Evolutionary conservation across 2,329 filamentous ascomycete genomes (phyloP), one percentile per base, ranked within the genome.

Genomic region (Penicillium sclerotigenum): DNA sequence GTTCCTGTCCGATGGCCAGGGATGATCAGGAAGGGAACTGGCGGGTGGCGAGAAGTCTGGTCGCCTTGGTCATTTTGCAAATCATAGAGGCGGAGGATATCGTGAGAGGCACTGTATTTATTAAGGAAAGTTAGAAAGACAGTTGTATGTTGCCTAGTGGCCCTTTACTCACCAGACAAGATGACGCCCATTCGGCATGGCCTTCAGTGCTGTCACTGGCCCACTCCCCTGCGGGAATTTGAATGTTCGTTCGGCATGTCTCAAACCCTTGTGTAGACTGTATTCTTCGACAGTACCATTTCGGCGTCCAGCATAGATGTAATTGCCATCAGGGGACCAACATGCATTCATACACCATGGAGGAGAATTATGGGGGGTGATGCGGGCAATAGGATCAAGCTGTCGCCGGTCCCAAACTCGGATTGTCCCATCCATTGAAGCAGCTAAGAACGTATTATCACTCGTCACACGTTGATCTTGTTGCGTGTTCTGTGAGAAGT

Each of bases 271-370:
- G 71, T 94, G 90, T 18, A 99, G 80, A 67, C 86, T 91, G 74
- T 89, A 99, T 74, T 99, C 94, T 65, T 99, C 94, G 0, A 99
- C 94, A 0, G 91, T 95, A 49, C 91, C 84, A 73, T 97, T 97
- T 56, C 94, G 83, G 28, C 94, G 82, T 0, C 94, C 94, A 0
- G 89, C 92, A 74, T 96, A 99, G 66, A 99, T 92, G 73, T 85
- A 91, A 74, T 97, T 97, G 14, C 94, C 94, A 71, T 97, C 90
- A 0, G 91, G 91, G 52, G 89, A 93, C 94, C 94, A 99, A 77
- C 91, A 96, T 0, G 91, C 91, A 63, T 90, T 92, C 86, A 96
- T 97, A 73, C 93, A 97, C 93, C 93, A 99, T 0, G 93, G 94
- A 1, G 94, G 93, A 0, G 91, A 89, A 11, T 85, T 83, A 11